Evolutionary conservation across 1,139 yeast genomes (phyloP).

Genomic region (Pichia cactophila): DNA sequence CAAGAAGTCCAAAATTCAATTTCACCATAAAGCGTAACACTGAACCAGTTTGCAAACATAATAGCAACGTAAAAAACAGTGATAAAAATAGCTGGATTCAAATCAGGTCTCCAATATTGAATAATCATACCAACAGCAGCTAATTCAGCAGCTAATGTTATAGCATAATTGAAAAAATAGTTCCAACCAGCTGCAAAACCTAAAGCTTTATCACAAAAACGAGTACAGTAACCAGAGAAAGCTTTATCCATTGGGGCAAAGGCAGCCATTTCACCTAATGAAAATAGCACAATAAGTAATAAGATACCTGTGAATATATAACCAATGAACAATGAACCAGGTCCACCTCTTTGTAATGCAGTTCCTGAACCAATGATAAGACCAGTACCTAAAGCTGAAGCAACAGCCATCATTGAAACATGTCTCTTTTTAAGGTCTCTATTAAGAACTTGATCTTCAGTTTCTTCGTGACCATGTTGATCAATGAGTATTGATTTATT

Average conservation of each 20-base stretch:
- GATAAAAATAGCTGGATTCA: constrained; percentile 57
- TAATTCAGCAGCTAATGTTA: constrained; percentile 58
- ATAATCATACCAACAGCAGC: constrained; percentile 53
- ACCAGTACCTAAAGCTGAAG: constrained; percentile 36
- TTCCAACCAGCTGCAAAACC: constrained; percentile 72
- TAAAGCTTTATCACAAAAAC: constrained; percentile 62
- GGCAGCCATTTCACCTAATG: constrained; percentile 45
- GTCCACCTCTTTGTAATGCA: constrained; percentile 41
- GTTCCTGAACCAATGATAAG: constrained; percentile 45
- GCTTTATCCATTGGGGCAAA: constrained; percentile 60
- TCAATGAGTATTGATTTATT: constrained; percentile 11
- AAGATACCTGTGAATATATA: constrained; percentile 39
- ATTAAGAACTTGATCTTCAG: constrained; percentile 11
- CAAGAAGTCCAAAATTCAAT: constrained; percentile 61
- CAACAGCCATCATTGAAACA: constrained; percentile 37
- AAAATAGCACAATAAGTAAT: constrained; percentile 42
- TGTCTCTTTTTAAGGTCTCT: constrained; percentile 32
- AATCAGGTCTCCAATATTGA: constrained; percentile 49
- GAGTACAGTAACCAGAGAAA: constrained; percentile 60
- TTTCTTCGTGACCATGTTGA: constrained; percentile 1
- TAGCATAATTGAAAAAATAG: constrained; percentile 55
- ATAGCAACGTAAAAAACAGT: constrained; percentile 43
- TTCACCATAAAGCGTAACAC: constrained; percentile 52
- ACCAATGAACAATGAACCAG: constrained; percentile 41
- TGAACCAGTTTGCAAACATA: constrained; percentile 31